Base-by-base conservation (phyloP, 2,329 filamentous ascomycete species). In the Lasiodiplodia theobromae region DNA sequence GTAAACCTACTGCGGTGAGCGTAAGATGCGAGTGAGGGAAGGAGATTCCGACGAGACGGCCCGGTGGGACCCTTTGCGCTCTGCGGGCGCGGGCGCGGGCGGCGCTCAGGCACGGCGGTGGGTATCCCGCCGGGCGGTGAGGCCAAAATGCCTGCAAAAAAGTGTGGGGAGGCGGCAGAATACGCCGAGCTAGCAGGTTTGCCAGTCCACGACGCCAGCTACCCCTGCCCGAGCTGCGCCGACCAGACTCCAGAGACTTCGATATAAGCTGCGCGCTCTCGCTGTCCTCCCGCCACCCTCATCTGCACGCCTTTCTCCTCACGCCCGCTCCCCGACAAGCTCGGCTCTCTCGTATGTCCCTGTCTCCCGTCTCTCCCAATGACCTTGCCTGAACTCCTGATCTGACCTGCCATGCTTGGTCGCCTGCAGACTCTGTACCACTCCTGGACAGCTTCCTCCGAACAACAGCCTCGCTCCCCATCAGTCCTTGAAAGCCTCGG, bases 81-180 rank as follows among this genome's bases (percentile, higher is more conserved):
- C 16, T 31, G 38, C 52, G 25, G 52, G 25, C 34, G 21, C 57
- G 21, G 38, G 38, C 40, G 21, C 40, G 57, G 38, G 37, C n/a
- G 47, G 28, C 44, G 47, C 47, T 64, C 60, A 25, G n/a, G 44
- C 60, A 31, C 51, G 60, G 44, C 58, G 58, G 58, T 21, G 58
- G 25, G 40, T 18, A 28, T 63, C 44, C 47, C 47, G 60, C 28
- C 60, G 60, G 60, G 60, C 60, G 60, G 60, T 52, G 60, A 64
- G 44, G 11, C 56, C n/a, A 6, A 2, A 21, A 60, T 60, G 18
- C 56, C 56, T 60, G 47, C 44, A 34, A 63, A 64, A 64, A 64
- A 37, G 60, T 52, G 44, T 64, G 60, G 60, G 31, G 47, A 52
- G 60, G 28, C 44, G 58, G 58, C 58, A 63, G 58, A 63, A 63